These are phyloP conservation scores for Pleochaeta shiraiana DNA, from an alignment of 2,329 filamentous ascomycete genomes.

Conservation along the genomic window DNA sequence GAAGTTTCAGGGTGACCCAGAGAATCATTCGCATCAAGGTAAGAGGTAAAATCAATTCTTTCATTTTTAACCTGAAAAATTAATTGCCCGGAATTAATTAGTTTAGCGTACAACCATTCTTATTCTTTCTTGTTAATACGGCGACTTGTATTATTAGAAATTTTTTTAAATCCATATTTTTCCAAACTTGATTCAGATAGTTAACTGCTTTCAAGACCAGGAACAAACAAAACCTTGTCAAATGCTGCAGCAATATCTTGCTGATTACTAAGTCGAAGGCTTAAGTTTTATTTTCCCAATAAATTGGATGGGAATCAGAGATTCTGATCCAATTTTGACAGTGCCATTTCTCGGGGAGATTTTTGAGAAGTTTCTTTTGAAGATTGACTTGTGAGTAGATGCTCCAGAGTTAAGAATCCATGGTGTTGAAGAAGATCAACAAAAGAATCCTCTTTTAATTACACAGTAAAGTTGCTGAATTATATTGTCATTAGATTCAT, in stretches of 20 bases:
- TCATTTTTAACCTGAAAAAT: not conserved
- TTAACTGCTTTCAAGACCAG: not conserved
- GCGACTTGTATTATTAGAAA: not conserved
- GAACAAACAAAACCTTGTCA: not conserved
- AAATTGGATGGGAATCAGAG: not conserved
- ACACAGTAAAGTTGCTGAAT: not conserved
- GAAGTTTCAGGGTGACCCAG: conserved; percentile 1
- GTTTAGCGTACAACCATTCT: conserved; percentile 1
- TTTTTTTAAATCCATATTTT: not conserved
- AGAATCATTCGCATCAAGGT: not conserved
- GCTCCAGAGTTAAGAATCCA: not conserved
- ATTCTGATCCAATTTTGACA: not conserved
- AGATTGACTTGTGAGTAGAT: not conserved
- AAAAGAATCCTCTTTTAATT: not conserved
- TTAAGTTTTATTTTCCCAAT: not conserved
- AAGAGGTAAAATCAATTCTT: not conserved
- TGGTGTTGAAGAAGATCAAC: not conserved
- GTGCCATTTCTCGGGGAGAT: not conserved
- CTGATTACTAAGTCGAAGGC: not conserved
- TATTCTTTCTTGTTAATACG: not conserved
- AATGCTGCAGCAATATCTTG: not conserved
- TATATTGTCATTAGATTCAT: not conserved
- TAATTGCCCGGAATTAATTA: not conserved
- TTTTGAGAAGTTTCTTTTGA: not conserved
- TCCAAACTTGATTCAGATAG: not conserved